phyloP scores from a whole-genome alignment of 176 grass and related monocot species.

The Guadua angustifolia region DNA sequence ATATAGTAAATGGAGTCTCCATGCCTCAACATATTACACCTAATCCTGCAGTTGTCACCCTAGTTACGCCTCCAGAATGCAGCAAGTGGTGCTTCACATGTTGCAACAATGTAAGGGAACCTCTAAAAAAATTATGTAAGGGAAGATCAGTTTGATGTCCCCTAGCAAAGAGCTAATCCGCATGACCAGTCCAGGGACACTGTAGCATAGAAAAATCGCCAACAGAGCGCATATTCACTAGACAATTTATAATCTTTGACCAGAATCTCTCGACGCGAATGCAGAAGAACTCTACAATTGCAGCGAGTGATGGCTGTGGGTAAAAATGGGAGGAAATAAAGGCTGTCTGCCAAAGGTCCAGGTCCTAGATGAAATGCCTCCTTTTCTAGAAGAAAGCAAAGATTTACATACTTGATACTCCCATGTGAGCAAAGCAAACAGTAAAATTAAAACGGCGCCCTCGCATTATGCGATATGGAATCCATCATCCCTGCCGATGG shows the following conservation, averaged over 20 bases:
- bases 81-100: conserved; percentile 8
- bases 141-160: background rate
- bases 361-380: conserved; percentile 1
- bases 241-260: background rate
- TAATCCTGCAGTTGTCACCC: background rate
- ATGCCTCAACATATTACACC: background rate
- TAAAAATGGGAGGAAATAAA: background rate
- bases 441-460: background rate
- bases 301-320: background rate
- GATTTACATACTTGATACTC: background rate
- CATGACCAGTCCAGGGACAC: background rate
- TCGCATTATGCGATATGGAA: conserved; percentile 23
- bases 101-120: background rate
- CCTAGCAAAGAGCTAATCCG: background rate
- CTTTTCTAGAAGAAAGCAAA: conserved; percentile 9
- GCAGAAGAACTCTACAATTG: conserved; percentile 4
- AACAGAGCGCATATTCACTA: background rate
- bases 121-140: background rate
- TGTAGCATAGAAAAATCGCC: background rate
- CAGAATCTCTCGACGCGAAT: background rate
- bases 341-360: background rate
- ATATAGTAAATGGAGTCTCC: background rate
- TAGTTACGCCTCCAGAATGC: background rate
- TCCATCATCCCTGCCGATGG: background rate
- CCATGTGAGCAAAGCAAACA: conserved; percentile 21